A percentile compares a stretch with the other conserved stretches of the same genome.
phyloP scores from a whole-genome alignment of 495 filamentous ascomycete genomes.

The Penicillium fimorum region DNA sequence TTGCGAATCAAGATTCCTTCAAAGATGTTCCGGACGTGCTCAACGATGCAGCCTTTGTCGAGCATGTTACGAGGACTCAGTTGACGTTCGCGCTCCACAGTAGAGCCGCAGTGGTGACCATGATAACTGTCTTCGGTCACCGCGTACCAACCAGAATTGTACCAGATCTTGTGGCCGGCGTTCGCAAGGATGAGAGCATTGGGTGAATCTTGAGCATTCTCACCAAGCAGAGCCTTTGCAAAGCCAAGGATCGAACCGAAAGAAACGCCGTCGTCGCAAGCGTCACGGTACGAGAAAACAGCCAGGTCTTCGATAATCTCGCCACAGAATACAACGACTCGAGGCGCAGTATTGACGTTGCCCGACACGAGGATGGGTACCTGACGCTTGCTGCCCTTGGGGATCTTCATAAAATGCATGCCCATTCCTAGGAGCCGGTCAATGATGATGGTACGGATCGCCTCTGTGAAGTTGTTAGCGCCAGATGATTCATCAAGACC shows the following conservation, averaged over 20 bases:
- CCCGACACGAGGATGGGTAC: constrained; percentile 65
- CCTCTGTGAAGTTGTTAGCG: background rate
- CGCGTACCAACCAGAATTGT: constrained; percentile 52
- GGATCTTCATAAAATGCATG: constrained; percentile 52
- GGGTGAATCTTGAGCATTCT: background rate
- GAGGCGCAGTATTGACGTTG: constrained; percentile 55
- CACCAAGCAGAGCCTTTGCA: constrained; percentile 48
- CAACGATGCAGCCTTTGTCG: constrained; percentile 45
- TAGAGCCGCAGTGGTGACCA: constrained; percentile 52
- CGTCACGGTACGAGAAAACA: constrained; percentile 65
- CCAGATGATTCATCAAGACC: background rate
- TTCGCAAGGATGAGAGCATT: constrained; percentile 66
- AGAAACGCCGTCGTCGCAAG: constrained; percentile 59
- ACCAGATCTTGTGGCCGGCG: constrained; percentile 68
- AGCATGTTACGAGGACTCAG: constrained; percentile 52
- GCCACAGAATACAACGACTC: constrained; percentile 73
- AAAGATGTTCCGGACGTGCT: constrained; percentile 66
- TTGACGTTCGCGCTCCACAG: constrained; percentile 39
- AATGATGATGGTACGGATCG: background rate
- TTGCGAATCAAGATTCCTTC: constrained; percentile 52
- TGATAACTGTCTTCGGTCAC: constrained; percentile 55
- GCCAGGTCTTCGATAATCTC: constrained; percentile 70
- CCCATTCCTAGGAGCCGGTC: background rate
- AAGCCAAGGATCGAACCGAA: constrained; percentile 64
- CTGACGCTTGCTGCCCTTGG: constrained; percentile 54